Conservation (phyloP, 2,329 filamentous ascomycete genomes). For the Fusarium papillatum region DNA sequence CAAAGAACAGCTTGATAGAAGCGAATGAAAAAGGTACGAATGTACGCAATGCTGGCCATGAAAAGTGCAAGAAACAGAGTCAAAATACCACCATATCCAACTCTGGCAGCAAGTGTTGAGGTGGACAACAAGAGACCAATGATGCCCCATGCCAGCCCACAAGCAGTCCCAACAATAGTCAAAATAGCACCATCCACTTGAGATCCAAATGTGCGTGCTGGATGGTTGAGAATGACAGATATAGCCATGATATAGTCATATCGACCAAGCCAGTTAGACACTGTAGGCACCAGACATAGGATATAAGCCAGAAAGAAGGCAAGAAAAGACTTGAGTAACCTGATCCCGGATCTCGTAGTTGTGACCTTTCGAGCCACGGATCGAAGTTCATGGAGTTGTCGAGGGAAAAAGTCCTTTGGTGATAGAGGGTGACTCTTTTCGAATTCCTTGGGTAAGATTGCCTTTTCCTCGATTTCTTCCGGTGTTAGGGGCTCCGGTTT, state of each 20-base stretch:
- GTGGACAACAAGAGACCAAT: slow-evolving; percentile 67
- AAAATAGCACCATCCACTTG: slow-evolving; percentile 68
- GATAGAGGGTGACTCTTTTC: slow-evolving; percentile 62
- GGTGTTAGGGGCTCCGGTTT: slow-evolving; percentile 54
- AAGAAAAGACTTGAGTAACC: slow-evolving; percentile 65
- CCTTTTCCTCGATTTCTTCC: slow-evolving; percentile 55
- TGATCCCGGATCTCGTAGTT: slow-evolving; percentile 65
- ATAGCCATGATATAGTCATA: slow-evolving; percentile 69
- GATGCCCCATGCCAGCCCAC: slow-evolving; percentile 68
- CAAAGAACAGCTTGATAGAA: slow-evolving; percentile 68
- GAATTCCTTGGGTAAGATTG: slow-evolving; percentile 61
- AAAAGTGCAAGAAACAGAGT: slow-evolving; percentile 67
- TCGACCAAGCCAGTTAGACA: slow-evolving; percentile 64
- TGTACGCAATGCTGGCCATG: slow-evolving; percentile 63
- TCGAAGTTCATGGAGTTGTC: slow-evolving; percentile 60
- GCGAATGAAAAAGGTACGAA: slow-evolving; percentile 68
- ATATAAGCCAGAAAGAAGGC: slow-evolving; percentile 70
- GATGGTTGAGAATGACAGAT: slow-evolving; percentile 70
- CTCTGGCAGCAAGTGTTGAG: slow-evolving; percentile 58
- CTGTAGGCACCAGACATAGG: slow-evolving; percentile 64
- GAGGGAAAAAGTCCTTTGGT: slow-evolving; percentile 59
- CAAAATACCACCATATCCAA: slow-evolving; percentile 68
- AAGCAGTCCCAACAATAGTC: slow-evolving; percentile 66
- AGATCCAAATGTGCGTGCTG: slow-evolving; percentile 67
- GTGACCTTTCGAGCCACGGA: slow-evolving; percentile 55